Percentiles rank a stretch among this genome's conserved stretches.
phyloP scores from a whole-genome alignment of 371 early-diverging fungal genomes.

The Mortierella sp. region DNA sequence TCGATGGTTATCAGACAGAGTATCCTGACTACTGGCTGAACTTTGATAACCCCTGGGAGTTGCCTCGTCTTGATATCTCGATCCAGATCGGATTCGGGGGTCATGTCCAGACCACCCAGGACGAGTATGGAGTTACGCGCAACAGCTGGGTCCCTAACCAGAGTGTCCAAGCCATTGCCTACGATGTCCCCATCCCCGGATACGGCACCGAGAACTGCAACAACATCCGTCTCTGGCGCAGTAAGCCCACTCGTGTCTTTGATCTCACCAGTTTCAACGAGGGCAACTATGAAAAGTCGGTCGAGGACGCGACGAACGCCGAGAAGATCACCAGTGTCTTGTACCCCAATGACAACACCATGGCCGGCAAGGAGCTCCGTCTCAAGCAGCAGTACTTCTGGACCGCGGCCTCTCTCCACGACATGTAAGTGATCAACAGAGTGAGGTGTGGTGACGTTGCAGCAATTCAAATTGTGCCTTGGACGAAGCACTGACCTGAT shows the following conservation, averaged over 20 bases:
- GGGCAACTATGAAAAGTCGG: slow-evolving; percentile 92
- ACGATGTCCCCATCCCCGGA: slow-evolving; percentile 94
- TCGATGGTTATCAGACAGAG: slow-evolving; percentile 93
- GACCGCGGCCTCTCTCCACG: slow-evolving; percentile 89
- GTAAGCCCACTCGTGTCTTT: slow-evolving; percentile 83
- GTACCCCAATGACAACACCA: slow-evolving; percentile 96
- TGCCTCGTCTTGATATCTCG: slow-evolving; percentile 87
- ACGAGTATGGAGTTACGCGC: slow-evolving; percentile 70
- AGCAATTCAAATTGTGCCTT: neutral
- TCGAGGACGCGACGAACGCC: slow-evolving; percentile 88
- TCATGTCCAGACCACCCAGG: slow-evolving; percentile 74
- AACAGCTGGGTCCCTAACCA: slow-evolving; percentile 88
- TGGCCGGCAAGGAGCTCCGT: slow-evolving; percentile 92
- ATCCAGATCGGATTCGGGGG: slow-evolving; percentile 92
- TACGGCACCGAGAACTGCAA: slow-evolving; percentile 88
- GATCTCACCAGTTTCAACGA: slow-evolving; percentile 90
- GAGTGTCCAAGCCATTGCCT: slow-evolving; percentile 90
- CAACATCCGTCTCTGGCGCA: slow-evolving; percentile 95
- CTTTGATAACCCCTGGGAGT: slow-evolving; percentile 94
- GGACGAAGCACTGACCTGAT: neutral
- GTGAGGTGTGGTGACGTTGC: neutral
- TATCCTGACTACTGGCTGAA: slow-evolving; percentile 93
- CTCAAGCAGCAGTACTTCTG: slow-evolving; percentile 97
- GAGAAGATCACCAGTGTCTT: slow-evolving; percentile 93
- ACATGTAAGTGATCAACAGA: slow-evolving; percentile 62